Evolutionary conservation across 768 basidiomycete genomes (phyloP).

Genomic region (Tylopilus plumbeoviolaceoides): DNA sequence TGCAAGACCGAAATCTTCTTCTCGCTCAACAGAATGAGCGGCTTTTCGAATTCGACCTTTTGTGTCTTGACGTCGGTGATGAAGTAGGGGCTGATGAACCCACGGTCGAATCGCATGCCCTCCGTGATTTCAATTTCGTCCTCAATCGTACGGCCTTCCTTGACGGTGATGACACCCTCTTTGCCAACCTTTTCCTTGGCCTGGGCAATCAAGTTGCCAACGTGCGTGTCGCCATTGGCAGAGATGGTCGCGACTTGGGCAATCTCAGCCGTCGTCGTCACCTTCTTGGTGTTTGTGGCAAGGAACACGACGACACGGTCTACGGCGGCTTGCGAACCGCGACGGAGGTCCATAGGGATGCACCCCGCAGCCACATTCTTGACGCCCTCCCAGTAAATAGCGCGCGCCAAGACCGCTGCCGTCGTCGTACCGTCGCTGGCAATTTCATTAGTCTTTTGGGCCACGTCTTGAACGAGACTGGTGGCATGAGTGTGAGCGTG

Average conservation of each 20-base stretch:
- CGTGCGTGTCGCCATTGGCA: conserved; percentile 75
- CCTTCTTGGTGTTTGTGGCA: conserved; percentile 81
- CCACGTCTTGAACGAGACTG: conserved; percentile 93
- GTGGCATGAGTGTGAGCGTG: conserved; percentile 4
- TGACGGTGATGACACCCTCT: conserved; percentile 99
- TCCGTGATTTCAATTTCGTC: conserved; percentile 99
- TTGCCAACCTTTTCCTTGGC: conserved; percentile 99
- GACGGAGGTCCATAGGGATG: conserved; percentile 99
- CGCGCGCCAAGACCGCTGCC: conserved; percentile 93
- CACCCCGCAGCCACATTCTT: conserved; percentile 99
- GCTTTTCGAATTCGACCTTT: conserved; percentile 97
- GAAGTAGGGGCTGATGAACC: conserved; percentile 97
- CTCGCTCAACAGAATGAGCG: conserved; percentile 87
- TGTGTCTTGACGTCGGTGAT: conserved; percentile 97
- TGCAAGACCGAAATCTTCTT: conserved; percentile 96
- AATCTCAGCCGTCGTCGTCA: conserved; percentile 97
- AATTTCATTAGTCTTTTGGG: conserved; percentile 93
- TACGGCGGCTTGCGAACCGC: conserved; percentile 96
- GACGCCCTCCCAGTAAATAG: conserved; percentile 97
- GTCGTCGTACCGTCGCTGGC: conserved; percentile 99
- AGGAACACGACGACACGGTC: conserved; percentile 93
- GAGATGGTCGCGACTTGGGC: conserved; percentile 98
- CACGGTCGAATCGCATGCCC: conserved; percentile 99
- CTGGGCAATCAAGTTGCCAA: conserved; percentile 93
- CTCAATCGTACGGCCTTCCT: conserved; percentile 96